Evolutionary conservation across 2,329 filamentous ascomycete species (phyloP), one percentile per base, ranked within the genome.

Genomic region (Ophiocordyceps unilateralis): DNA sequence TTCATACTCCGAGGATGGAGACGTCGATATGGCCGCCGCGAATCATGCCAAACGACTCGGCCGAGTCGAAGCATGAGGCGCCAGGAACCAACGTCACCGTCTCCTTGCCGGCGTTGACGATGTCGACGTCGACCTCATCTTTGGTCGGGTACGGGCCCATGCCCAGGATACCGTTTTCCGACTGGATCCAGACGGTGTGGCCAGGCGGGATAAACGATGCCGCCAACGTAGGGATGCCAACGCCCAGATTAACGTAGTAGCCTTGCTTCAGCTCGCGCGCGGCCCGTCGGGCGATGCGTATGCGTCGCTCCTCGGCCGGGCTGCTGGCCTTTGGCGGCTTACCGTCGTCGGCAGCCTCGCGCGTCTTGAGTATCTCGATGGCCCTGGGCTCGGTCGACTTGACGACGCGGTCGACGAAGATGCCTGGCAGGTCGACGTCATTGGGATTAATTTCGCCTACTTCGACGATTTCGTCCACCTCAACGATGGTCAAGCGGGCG

Each of bases 21-120:
- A 93, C 69, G 63, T 93, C 76, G 59, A 93, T 82, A 44, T 84
- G 73, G n/a, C 86, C 86, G 53, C 79, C 78, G 52, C 87, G 76
- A 60, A 93, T 93, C 86, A 93, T 93, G 55, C 85, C 86, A 56
- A 93, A 93, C 51, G 79, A 85, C 68, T 93, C 86, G 56, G 93
- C 86, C 53, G 79, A 85, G 46, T 85, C 86, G 52, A 93, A 93
- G 39, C 81, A 77, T 8, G 83, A 69, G 1, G 86, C 86, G 41
- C 87, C 86, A 14, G 81, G 76, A 41, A 80, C 76, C 40, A 93
- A 71, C 2, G 86, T 93, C 5, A 93, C 85, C 1, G 86, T 93
- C 70, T 93, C 86, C 66, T 93, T 93, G 54, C 86, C 86, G 20
- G 86, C 86, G 56, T 93, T 93, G 70, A 93, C 93, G 37, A 93